Evolutionary conservation across 495 filamentous ascomycete genomes (phyloP), one percentile per base, ranked within the genome.

Genomic region (Penicillium cataractarum): DNA sequence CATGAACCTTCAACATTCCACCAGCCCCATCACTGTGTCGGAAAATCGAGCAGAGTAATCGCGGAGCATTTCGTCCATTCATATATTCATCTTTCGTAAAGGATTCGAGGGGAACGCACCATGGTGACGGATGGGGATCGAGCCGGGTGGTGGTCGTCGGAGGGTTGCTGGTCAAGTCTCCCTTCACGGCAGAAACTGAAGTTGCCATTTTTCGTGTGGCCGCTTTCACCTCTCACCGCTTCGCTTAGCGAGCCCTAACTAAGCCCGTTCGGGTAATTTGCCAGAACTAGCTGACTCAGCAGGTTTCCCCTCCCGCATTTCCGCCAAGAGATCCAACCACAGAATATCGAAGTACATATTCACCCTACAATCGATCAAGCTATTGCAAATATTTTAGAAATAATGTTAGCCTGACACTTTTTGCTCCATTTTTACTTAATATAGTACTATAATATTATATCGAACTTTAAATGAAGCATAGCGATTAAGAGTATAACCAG

Each of bases 121-220:
- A 88, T 88, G 81, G 77, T 86, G 84, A 79, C 81, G 79, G 82
- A 80, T 81, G 83, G 83, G 79, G 83, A 86, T 85, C 84, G 86
- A 82, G 78, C 73, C 76, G 74, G 72, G 73, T 71, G 72, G 65
- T 79, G 74, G 78, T 82, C 79, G 78, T 75, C 75, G 75, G 75
- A 76, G 74, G 78, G 76, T 74, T 82, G 79, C 80, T 82, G 80
- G 79, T 80, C 78, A 78, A 78, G 74, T 79, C 77, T 76, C 76
- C 74, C 70, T 70, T 70, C 68, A 70, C 69, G 69, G 69, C 69
- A 73, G 68, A 73, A 71, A 73, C 64, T 69, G 68, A 71, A 69
- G 65, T 65, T 63, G 49, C 63, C 63, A 73, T 61, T 79, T 81
- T 81, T 80, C 79, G 77, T 78, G 79, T 78, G 78, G 78, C 73